phyloP scores from a whole-genome alignment of 176 grass and related monocot species.

The Eremochloa ophiuroides region DNA sequence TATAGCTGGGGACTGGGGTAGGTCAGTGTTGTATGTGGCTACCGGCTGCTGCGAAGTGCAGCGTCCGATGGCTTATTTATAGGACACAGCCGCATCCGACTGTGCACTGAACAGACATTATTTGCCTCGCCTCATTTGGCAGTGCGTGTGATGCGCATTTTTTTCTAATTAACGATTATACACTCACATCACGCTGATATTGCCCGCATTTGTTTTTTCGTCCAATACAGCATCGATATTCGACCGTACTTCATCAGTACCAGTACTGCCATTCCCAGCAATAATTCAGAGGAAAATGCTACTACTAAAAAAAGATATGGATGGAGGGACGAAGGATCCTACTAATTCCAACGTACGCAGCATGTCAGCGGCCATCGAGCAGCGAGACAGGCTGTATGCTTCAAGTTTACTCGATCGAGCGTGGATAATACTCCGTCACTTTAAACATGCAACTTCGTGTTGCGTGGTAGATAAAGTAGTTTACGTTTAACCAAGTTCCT shows the following conservation, averaged over 20 bases:
- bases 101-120: background rate
- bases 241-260: background rate
- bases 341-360: slow-evolving; percentile 8
- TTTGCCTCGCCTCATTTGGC: slow-evolving; percentile 21
- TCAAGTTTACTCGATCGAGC: slow-evolving; percentile 41
- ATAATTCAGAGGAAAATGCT: slow-evolving; percentile 46
- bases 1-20: background rate
- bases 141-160: slow-evolving; percentile 5
- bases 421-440: too few relatives aligned
- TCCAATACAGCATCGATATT: background rate
- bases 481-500: too few relatives aligned
- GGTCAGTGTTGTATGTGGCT: slow-evolving; percentile 6
- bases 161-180: slow-evolving; percentile 21
- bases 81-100: background rate
- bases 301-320: background rate
- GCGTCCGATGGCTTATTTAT: slow-evolving; percentile 50
- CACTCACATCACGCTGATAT: slow-evolving; percentile 21
- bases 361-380: slow-evolving; percentile 17
- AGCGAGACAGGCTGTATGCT: slow-evolving; percentile 37
- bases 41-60: slow-evolving; percentile 27
- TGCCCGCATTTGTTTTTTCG: background rate
- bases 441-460: too few relatives aligned
- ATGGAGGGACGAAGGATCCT: background rate
- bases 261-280: background rate
- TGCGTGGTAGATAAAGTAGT: too few relatives aligned